Conservation (phyloP, 495 filamentous ascomycete species). For the Hypoxylon crocopeplum region DNA sequence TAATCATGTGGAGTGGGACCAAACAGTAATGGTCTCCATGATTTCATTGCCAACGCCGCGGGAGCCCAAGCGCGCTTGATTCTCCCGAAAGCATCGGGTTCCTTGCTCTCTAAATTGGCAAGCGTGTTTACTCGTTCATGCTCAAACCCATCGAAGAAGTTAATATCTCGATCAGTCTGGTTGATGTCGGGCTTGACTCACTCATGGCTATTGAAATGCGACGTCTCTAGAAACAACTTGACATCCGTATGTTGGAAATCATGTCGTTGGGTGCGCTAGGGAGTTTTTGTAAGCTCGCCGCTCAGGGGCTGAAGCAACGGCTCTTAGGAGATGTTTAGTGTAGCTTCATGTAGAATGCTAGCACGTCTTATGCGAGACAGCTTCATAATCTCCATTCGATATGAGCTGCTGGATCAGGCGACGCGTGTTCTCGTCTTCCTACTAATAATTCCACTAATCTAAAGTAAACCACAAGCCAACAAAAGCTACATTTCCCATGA, state of each 20-base stretch:
- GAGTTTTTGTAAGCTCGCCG: constrained; percentile 8
- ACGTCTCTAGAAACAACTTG: not conserved
- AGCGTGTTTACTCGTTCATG: constrained; percentile 17
- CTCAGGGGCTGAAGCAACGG: constrained; percentile 5
- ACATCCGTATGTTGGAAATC: not conserved
- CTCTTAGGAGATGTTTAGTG: constrained; percentile 1
- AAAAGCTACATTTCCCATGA: too few relatives aligned
- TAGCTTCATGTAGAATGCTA: too few relatives aligned
- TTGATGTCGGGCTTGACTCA: constrained; percentile 8
- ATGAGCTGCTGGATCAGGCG: too few relatives aligned
- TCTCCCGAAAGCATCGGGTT: constrained; percentile 4
- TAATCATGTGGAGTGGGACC: too few relatives aligned
- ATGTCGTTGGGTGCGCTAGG: constrained; percentile 10
- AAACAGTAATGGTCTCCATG: not conserved
- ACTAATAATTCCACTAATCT: too few relatives aligned
- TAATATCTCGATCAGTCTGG: constrained; percentile 2
- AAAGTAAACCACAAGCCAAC: too few relatives aligned
- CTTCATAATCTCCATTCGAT: too few relatives aligned
- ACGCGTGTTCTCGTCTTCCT: too few relatives aligned
- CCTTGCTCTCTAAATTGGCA: constrained; percentile 4
- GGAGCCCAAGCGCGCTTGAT: not conserved
- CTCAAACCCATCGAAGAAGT: constrained; percentile 18
- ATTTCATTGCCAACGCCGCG: not conserved
- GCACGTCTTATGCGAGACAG: too few relatives aligned
- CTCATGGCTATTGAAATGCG: constrained; percentile 6